These are phyloP conservation scores for Pyricularia sp. DNA, from an alignment of 2,329 filamentous ascomycete species.

Conservation along the genomic window DNA sequence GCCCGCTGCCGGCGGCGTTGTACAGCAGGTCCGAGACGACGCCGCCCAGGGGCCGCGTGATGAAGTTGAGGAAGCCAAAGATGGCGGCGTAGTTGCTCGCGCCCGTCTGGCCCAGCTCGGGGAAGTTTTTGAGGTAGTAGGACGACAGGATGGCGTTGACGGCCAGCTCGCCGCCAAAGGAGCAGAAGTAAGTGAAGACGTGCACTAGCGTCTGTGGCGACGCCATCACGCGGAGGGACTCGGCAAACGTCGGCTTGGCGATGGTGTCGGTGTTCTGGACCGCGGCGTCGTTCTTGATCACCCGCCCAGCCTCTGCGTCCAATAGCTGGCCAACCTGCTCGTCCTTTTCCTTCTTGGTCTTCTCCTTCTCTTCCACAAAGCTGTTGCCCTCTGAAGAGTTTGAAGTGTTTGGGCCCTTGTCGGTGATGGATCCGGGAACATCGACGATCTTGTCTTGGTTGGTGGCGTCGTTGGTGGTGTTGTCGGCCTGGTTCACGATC, in stretches of 20 bases:
- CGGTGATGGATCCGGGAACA: slow-evolving; percentile 35
- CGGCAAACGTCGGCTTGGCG: slow-evolving; percentile 41
- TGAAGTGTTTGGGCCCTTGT: slow-evolving; percentile 19
- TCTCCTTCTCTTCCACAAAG: slow-evolving; percentile 18
- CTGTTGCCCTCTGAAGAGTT: not conserved
- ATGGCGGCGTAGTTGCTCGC: slow-evolving; percentile 54
- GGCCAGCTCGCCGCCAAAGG: slow-evolving; percentile 49
- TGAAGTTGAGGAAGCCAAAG: slow-evolving; percentile 62
- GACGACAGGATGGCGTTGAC: slow-evolving; percentile 46
- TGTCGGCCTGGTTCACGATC: slow-evolving; percentile 33
- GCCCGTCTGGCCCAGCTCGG: slow-evolving; percentile 39
- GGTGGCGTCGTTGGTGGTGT: slow-evolving; percentile 9
- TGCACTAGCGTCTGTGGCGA: slow-evolving; percentile 43
- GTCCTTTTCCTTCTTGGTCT: slow-evolving; percentile 22
- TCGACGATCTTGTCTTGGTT: slow-evolving; percentile 30
- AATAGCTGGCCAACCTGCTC: slow-evolving; percentile 36
- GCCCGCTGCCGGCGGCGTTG: slow-evolving; percentile 15
- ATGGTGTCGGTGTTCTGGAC: not conserved
- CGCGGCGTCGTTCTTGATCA: slow-evolving; percentile 15
- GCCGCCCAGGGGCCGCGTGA: slow-evolving; percentile 55
- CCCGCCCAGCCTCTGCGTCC: slow-evolving; percentile 38
- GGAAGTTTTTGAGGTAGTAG: slow-evolving; percentile 49
- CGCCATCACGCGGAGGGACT: slow-evolving; percentile 30
- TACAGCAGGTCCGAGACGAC: slow-evolving; percentile 38
- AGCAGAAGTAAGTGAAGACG: slow-evolving; percentile 45